Evolutionary conservation across 2,329 filamentous ascomycete species (phyloP).

Genomic region (Phoma sp.): DNA sequence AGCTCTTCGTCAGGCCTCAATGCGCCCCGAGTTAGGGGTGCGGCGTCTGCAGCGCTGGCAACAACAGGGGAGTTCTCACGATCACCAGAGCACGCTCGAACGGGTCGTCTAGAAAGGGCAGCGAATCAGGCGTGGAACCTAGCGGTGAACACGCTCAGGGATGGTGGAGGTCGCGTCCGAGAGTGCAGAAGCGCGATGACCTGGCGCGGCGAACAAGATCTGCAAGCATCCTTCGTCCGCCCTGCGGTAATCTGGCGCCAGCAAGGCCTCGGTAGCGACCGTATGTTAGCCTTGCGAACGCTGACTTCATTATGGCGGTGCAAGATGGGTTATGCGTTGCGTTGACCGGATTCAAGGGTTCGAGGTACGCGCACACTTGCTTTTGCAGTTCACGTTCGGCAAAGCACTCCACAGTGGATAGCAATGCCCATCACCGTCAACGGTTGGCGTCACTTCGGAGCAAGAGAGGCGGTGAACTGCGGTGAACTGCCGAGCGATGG

Average conservation of each 20-base stretch:
- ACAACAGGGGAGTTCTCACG: conserved; percentile 31
- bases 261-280: conserved; percentile 45
- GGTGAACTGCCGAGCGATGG: conserved; percentile 43
- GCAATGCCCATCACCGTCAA: conserved; percentile 21
- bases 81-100: conserved; percentile 28
- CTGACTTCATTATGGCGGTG: conserved; percentile 48
- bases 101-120: conserved; percentile 34
- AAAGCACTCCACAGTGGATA: conserved; percentile 25
- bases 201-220: conserved; percentile 52
- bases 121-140: conserved; percentile 41
- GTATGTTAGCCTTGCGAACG: conserved; percentile 41
- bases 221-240: conserved; percentile 44
- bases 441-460: conserved; percentile 23
- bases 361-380: conserved; percentile 19
- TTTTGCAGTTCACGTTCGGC: conserved; percentile 25
- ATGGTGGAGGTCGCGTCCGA: conserved; percentile 42
- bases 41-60: conserved; percentile 32
- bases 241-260: conserved; percentile 47
- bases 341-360: conserved; percentile 32
- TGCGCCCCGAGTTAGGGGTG: conserved; percentile 39
- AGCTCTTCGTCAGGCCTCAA: conserved; percentile 38
- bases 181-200: conserved; percentile 48
- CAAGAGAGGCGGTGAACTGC: conserved; percentile 42
- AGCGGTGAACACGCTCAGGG: conserved; percentile 51
- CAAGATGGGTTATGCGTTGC: conserved; percentile 48